Evolutionary conservation across 371 early-diverging fungal genomes (phyloP), one percentile per base, ranked within the genome.

Genomic region (Mortierella sp.): DNA sequence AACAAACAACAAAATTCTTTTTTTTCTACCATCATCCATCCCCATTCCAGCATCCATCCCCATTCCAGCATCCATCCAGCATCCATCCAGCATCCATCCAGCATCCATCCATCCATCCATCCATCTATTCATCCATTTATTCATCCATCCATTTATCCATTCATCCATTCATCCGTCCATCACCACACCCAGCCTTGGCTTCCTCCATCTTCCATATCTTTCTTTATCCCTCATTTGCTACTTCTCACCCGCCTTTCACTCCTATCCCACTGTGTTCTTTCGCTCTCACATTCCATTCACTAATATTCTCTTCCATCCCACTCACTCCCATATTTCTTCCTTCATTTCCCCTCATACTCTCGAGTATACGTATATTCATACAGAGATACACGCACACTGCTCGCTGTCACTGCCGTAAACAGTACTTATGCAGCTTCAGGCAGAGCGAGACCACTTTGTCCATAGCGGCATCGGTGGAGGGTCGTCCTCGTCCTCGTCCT

Each of bases 391-490:
- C 36, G n/a, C n/a, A 28, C n/a, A 28, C n/a, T 50, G 40, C 32
- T 22, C 59, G 32, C 63, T 15, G 5, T 70, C 52, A 16, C 16
- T 40, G 16, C 59, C 28, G 22, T 28, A 41, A 53, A 43, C 45
- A 50, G 10, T 11, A 50, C 41, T 61, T 7, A 80, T 80, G 81
- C 81, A 80, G 45, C 81, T 80, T 52, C 81, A 80, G 72, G 75
- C 75, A 24, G 81, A 80, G 66, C 71, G 81, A 40, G 78, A 78
- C 57, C 69, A 75, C 43, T 81, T 81, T 59, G 76, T 81, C 48
- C 74, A 74, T 36, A 55, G 67, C 7, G 81, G 81, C 59, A 81
- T 81, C 45, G 72, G 81, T 38, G 81, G 81, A 38, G 81, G 81
- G 3, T 74, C 70, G 6, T 77, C 78, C 58, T 73, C 72, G 6